Percentiles rank a stretch among this genome's conserved stretches.
Conservation (phyloP, 129 eudicot species). For the Pseudognaphalium luteoalbum region DNA sequence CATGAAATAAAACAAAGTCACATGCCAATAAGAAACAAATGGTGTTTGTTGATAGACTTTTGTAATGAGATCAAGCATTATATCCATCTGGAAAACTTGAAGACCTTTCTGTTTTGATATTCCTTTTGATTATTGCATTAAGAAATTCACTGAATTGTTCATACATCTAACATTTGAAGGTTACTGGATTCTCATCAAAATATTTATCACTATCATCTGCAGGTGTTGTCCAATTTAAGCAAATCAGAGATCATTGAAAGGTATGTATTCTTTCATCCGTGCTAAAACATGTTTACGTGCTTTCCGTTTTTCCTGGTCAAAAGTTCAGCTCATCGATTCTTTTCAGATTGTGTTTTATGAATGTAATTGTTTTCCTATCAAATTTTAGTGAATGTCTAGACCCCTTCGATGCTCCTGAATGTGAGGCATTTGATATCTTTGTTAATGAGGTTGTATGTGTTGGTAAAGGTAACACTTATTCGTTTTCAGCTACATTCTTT, state of each 20-base stretch:
- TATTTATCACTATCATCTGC: conserved; percentile 26
- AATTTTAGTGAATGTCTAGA: conserved; percentile 84
- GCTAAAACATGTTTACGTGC: neutral
- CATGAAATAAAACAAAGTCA: conserved; percentile 1
- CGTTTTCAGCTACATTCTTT: neutral
- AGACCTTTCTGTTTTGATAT: no score
- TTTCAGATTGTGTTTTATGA: neutral
- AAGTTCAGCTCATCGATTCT: neutral
- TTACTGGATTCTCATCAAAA: neutral
- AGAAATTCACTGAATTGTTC: neutral
- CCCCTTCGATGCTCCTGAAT: conserved; percentile 95
- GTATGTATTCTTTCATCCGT: conserved; percentile 32
- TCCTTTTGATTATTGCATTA: no score
- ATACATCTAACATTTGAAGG: neutral
- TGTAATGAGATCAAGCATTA: neutral
- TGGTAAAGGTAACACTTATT: conserved; percentile 66
- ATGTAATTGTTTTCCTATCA: conserved; percentile 10
- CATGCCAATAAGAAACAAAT: no score
- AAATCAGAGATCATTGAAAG: conserved; percentile 87
- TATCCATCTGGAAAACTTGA: neutral
- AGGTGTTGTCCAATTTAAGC: conserved; percentile 74
- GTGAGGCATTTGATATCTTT: conserved; percentile 89
- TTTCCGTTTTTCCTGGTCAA: neutral
- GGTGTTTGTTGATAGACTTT: conserved; percentile 3
- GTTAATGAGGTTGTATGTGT: conserved; percentile 82